Evolutionary conservation across 371 early-diverging fungal species (phyloP).

Genomic region (Syncephalastrum sp.): DNA sequence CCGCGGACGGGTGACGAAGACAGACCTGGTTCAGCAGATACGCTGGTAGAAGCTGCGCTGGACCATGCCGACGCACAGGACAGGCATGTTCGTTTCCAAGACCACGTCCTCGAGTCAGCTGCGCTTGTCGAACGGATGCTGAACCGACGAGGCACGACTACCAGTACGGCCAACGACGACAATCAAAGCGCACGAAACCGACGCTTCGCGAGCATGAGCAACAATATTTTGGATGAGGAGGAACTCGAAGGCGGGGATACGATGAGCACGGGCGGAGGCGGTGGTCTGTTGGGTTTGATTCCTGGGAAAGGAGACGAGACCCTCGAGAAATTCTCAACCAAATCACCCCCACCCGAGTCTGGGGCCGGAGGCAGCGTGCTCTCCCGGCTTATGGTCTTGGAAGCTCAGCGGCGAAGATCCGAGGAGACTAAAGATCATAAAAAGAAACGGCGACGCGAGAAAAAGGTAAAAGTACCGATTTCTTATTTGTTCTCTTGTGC

Average conservation of each 20-base stretch:
- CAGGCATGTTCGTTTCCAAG: conserved; percentile 47
- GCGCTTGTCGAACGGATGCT: conserved; percentile 43
- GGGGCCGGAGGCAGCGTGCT: conserved; percentile 33
- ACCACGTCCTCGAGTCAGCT: conserved; percentile 46
- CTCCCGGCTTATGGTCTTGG: conserved; percentile 42
- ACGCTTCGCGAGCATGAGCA: conserved; percentile 7
- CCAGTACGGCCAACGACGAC: conserved; percentile 1
- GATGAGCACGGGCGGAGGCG: too few species aligned
- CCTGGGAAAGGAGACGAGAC: too few species aligned
- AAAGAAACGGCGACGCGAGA: conserved; percentile 12
- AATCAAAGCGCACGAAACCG: conserved; percentile 3
- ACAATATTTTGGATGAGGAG: conserved; percentile 13
- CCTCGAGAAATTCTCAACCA: too few species aligned
- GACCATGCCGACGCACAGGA: conserved; percentile 41
- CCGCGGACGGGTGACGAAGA: background rate
- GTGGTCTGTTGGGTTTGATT: too few species aligned
- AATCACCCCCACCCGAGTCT: background rate
- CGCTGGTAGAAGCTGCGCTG: conserved; percentile 44
- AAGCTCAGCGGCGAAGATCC: conserved; percentile 24
- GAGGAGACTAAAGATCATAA: conserved; percentile 7
- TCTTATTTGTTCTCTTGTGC: conserved; percentile 6
- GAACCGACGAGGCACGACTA: conserved; percentile 12
- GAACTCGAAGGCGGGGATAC: conserved; percentile 14
- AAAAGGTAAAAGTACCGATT: conserved; percentile 7
- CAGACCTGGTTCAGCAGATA: conserved; percentile 20